These are phyloP conservation scores for Daldinia loculata DNA, from an alignment of 495 filamentous ascomycete genomes.

Conservation along the genomic window DNA sequence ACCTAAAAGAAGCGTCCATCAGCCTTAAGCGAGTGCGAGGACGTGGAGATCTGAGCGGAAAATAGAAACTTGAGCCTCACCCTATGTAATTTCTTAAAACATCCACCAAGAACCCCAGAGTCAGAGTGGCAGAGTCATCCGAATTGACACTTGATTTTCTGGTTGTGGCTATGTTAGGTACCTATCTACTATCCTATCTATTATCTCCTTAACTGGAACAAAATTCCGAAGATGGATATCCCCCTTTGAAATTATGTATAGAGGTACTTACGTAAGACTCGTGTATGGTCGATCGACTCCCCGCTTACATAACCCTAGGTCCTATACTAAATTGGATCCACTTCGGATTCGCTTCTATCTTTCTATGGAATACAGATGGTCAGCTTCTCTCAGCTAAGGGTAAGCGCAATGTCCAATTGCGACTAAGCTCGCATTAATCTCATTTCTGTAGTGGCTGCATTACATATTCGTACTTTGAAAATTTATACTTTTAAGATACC, in stretches of 20 bases:
- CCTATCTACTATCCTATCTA: no score
- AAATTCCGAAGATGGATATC: no score
- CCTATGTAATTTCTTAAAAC: background rate
- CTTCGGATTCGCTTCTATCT: constrained; percentile 1
- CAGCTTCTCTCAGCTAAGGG: background rate
- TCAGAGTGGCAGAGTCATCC: background rate
- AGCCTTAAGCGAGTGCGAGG: constrained; percentile 7
- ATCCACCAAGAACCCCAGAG: background rate
- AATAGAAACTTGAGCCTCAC: constrained; percentile 17
- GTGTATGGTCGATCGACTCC: no score
- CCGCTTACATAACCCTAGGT: background rate
- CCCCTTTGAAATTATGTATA: no score
- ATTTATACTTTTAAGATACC: no score
- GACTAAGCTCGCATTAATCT: background rate
- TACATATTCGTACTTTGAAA: no score
- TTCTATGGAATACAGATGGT: background rate
- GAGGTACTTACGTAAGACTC: no score
- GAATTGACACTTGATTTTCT: background rate
- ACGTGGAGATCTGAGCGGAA: background rate
- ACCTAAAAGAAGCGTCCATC: background rate
- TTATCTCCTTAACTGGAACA: background rate
- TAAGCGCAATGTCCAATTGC: background rate
- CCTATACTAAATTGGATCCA: background rate
- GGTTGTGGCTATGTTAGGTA: background rate
- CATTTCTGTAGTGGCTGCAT: background rate